These are phyloP conservation scores for Allium cepa DNA, from an alignment of 106 monocot species.

Conservation along the genomic window DNA sequence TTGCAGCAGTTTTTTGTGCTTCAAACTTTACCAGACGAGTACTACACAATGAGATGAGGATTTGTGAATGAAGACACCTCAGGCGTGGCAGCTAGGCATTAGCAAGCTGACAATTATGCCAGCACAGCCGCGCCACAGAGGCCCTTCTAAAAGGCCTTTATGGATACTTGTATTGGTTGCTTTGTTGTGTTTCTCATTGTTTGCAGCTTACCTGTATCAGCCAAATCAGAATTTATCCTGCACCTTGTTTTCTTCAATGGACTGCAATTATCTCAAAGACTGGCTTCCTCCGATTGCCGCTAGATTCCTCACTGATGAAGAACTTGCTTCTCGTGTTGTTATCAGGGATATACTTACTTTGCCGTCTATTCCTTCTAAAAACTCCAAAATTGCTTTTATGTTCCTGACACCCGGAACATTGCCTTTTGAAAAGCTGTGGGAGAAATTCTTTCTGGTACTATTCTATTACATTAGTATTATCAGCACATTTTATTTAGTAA, in stretches of 20 bases:
- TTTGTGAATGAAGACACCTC: conserved; percentile 39
- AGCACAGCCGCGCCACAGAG: conserved; percentile 30
- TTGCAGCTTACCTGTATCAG: conserved; percentile 62
- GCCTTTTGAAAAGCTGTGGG: conserved; percentile 95
- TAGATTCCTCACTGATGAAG: conserved; percentile 62
- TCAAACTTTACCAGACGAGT: background rate
- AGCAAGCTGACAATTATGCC: conserved; percentile 35
- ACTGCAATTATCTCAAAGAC: conserved; percentile 54
- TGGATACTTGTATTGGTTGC: conserved; percentile 69
- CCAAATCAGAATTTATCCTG: conserved; percentile 42
- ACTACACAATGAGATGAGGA: conserved; percentile 2
- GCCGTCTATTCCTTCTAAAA: conserved; percentile 30
- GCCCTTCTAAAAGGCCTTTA: conserved; percentile 47
- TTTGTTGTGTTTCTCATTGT: conserved; percentile 58
- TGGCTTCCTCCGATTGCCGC: conserved; percentile 69
- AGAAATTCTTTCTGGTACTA: conserved; percentile 69
- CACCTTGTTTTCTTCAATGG: conserved; percentile 60
- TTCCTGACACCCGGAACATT: conserved; percentile 85
- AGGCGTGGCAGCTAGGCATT: conserved; percentile 30
- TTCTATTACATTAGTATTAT: background rate
- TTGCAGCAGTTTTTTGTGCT: background rate
- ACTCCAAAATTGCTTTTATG: conserved; percentile 87
- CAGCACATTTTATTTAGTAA: background rate
- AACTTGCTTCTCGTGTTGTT: conserved; percentile 52
- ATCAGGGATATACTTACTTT: conserved; percentile 47